Conservation (phyloP, 108 stramenopile genomes). For the Phaeodactylum tricornutum region DNA sequence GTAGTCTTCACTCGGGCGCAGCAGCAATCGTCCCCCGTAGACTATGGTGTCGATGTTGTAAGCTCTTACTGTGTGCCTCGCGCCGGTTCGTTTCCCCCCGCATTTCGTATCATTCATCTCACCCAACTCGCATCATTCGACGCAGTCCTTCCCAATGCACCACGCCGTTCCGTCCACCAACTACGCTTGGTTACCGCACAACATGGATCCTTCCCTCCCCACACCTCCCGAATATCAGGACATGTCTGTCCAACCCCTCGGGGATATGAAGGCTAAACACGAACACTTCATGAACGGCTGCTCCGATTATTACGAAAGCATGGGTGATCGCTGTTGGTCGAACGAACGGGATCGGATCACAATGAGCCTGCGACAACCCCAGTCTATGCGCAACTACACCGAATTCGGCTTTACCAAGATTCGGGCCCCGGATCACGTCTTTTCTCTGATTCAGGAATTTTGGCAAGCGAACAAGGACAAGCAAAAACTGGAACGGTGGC, state of each 20-base stretch:
- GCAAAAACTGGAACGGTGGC: constrained; percentile 32
- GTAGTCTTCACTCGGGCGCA: too few relatives aligned
- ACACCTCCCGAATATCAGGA: constrained; percentile 30
- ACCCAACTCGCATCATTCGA: background rate
- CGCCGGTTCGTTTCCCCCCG: background rate
- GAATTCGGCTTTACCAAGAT: constrained; percentile 54
- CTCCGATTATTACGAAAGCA: constrained; percentile 13
- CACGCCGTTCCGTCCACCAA: constrained; percentile 25
- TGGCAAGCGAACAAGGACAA: constrained; percentile 45
- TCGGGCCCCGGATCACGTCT: constrained; percentile 32
- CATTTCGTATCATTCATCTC: background rate
- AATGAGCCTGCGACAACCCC: constrained; percentile 69
- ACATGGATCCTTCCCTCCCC: constrained; percentile 17
- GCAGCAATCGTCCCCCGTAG: background rate
- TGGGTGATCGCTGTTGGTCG: constrained; percentile 21
- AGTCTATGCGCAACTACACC: constrained; percentile 62
- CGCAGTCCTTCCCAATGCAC: constrained; percentile 38
- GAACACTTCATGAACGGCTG: constrained; percentile 47
- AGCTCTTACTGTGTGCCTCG: background rate
- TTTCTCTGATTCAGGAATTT: constrained; percentile 33
- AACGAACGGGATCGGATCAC: constrained; percentile 67
- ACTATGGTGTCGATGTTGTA: constrained; percentile 22
- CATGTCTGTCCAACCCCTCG: constrained; percentile 56
- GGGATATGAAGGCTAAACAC: constrained; percentile 42
- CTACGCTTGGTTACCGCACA: constrained; percentile 45